Conservation (phyloP, 371 early-diverging fungal genomes). For the Smittium mucronatum region DNA sequence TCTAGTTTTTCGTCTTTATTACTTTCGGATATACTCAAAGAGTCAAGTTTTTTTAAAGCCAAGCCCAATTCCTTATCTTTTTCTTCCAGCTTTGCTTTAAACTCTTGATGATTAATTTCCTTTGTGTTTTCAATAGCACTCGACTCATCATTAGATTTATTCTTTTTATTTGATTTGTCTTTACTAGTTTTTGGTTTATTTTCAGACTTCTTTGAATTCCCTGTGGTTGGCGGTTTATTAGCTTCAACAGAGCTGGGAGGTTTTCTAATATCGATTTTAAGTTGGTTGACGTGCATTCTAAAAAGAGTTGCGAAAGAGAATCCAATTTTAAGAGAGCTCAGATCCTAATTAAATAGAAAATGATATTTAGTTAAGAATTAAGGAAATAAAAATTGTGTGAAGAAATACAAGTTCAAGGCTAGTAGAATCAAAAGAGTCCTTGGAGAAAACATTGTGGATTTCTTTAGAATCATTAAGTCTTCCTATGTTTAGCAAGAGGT, state of each 20-base stretch:
- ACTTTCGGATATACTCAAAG: neutral
- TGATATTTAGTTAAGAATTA: neutral
- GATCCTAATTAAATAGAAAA: constrained; percentile 3
- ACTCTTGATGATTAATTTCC: neutral
- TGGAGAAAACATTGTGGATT: constrained; percentile 50
- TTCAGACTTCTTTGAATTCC: neutral
- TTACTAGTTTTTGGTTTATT: neutral
- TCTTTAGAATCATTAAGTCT: constrained; percentile 71
- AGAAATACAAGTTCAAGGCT: neutral
- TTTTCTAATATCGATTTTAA: neutral
- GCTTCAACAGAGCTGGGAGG: neutral
- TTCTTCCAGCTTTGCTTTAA: neutral
- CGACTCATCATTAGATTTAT: neutral
- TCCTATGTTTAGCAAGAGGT: constrained; percentile 61
- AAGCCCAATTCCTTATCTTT: neutral
- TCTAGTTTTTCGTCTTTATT: neutral
- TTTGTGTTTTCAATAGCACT: neutral
- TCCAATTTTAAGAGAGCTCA: neutral
- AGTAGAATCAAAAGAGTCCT: neutral
- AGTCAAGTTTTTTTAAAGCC: neutral
- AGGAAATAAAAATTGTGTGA: neutral
- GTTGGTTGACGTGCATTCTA: constrained; percentile 2
- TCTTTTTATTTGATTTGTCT: neutral
- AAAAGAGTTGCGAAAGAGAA: constrained; percentile 7
- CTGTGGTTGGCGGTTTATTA: neutral